These are phyloP conservation scores for Triticum urartu DNA, from an alignment of 176 grass and related monocot species.

Conservation along the genomic window DNA sequence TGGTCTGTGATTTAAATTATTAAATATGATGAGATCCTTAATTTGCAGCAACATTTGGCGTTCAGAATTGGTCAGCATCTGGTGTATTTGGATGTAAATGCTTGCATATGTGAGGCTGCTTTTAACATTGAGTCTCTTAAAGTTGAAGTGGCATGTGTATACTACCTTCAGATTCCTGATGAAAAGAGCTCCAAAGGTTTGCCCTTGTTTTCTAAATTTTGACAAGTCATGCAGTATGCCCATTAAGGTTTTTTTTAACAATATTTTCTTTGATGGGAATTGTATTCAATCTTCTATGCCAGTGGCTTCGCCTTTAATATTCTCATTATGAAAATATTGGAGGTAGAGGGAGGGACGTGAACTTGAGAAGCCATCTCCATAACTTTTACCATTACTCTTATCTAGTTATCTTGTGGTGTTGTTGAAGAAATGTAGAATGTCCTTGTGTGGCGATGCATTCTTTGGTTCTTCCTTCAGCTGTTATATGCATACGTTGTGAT, in stretches of 20 bases:
- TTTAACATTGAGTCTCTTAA: slow-evolving; percentile 66
- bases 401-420: background rate
- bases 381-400: slow-evolving; percentile 1
- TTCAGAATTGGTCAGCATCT: slow-evolving; percentile 72
- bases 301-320: background rate
- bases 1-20: slow-evolving; percentile 12
- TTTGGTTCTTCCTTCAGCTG: slow-evolving; percentile 9
- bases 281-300: background rate
- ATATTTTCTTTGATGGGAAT: background rate
- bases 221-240: background rate
- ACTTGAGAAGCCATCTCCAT: background rate
- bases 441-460: background rate
- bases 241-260: background rate
- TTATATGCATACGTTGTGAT: background rate
- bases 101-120: slow-evolving; percentile 43
- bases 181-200: slow-evolving; percentile 82
- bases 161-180: slow-evolving; percentile 77
- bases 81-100: slow-evolving; percentile 60
- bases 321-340: background rate
- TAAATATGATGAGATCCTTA: slow-evolving; percentile 26
- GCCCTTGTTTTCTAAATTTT: background rate
- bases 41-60: slow-evolving; percentile 51
- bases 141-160: slow-evolving; percentile 82
- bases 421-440: slow-evolving; percentile 15
- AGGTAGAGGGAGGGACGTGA: background rate